Base-by-base conservation (phyloP, 768 basidiomycete species). In the Coprinellus aureogranulatus region DNA sequence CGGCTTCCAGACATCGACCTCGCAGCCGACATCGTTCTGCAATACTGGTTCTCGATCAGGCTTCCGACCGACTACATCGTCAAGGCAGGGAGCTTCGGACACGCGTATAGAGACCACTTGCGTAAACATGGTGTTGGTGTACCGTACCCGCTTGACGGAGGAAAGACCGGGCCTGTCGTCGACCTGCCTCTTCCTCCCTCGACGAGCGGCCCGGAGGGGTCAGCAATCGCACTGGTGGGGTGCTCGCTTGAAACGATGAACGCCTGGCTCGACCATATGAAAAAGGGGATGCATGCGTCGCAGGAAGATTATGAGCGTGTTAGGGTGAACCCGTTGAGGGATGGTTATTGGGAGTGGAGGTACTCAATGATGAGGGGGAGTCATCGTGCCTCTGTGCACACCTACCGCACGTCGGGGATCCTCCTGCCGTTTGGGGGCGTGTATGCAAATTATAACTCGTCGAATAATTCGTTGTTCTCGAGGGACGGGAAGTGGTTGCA, bases 1-100 rank as follows among this genome's bases (percentile, higher is more conserved):
- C 69, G 61, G 16, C 61, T 73, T 39, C 46, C 67, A 2, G 70
- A 79, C 53, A 50, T 54, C 56, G 65, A 12, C 5, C n/a, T 70
- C 22, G 76, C 75, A 1, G 79, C 72, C 6, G 81, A 81, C 39
- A 61, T 73, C 4, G 80, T 78, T 8, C 68, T 81, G 20, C 80
- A 82, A 56, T 74, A 78, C 49, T 81, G 77, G 77, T 80, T 80
- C 56, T 82, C 81, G 1, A 69, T 69, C 6, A 76, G 75, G 56
- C 51, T 80, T 41, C 77, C 78, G 6, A 54, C 52, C 40, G 66
- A 69, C 42, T 74, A 79, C 58, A 6, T 6, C 34, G 6, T 34
- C 34, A 62, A 61, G 12, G 6, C 58, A 2, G 52, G 59, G 20
- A 10, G 5, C 6, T 8, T n/a, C 20, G 6, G 20, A 6, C 10